Evolutionary conservation across 305 asterid genomes (phyloP).

Genomic region (Solanum chacoense): DNA sequence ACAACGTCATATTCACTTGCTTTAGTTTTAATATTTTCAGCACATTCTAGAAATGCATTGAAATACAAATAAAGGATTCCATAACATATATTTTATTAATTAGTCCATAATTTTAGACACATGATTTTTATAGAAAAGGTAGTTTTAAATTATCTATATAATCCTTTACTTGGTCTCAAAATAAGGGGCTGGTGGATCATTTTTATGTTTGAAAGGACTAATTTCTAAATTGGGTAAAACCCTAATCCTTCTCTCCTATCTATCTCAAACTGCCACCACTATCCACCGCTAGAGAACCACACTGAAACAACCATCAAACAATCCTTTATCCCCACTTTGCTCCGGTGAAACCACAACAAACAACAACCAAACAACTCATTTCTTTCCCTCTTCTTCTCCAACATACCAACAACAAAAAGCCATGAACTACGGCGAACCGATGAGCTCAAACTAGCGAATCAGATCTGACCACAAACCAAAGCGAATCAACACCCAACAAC

Average conservation of each 20-base stretch:
- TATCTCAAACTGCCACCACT: background rate
- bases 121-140: background rate
- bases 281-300: background rate
- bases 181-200: background rate
- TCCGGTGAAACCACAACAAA: background rate
- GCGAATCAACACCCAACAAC: background rate
- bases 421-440: background rate
- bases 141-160: no score
- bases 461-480: background rate
- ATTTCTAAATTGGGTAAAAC: background rate
- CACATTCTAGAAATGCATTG: background rate
- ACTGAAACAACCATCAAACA: background rate
- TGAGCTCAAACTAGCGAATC: background rate
- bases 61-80: no score
- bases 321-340: background rate
- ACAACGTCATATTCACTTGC: no score
- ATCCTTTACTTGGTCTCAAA: background rate
- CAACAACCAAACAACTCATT: background rate
- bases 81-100: no score
- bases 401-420: background rate
- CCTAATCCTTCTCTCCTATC: background rate
- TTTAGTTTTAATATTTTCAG: background rate
- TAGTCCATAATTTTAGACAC: background rate
- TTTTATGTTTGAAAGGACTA: background rate
- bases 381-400: background rate